Evolutionary conservation across 139 green algal species (phyloP), one percentile per base, ranked within the genome.

Genomic region (Microglena sp.): DNA sequence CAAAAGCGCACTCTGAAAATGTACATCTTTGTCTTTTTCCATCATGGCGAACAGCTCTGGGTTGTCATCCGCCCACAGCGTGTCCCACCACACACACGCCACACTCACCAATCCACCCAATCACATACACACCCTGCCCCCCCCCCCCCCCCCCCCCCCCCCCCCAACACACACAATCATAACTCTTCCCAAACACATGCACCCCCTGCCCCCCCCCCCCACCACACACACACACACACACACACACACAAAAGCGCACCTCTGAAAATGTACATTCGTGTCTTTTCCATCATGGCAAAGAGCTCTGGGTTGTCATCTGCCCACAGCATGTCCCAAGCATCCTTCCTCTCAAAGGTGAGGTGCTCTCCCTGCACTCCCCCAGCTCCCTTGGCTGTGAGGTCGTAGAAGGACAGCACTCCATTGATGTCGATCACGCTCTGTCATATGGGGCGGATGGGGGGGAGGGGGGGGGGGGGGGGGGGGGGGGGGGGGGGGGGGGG

Each of bases 261-360:
- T 61, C 62, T 58, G 68, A 93, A 85, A 11, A 92, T 82, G 65
- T 89, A 87, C 82, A 92, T 86, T 56, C 76, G 74, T 2, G 79
- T 81, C 80, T 93, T 93, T 73, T 93, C 86, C 88, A 90, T 89
- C 45, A 95, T 75, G 0, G 86, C 88, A 46, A 93, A 74, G 60
- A 89, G 72, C 15, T 50, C 40, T 24, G 40, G 40, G 40, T 50
- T 50, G 40, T 11, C 18, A 18, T 50, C 18, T 50, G 40, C 76
- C 87, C 87, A 94, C 32, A 64, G 46, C 69, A 92, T 78, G 68
- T 87, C 79, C 85, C 87, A 94, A 24, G 40, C 40, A 31, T 81
- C 80, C 80, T 87, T 87, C 27, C 80, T 66, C 60, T 87, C 80
- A 40, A 79, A 77, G 5, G 74, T 34, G 1, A 87, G 64, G 53